Percentiles rank a stretch among this genome's conserved stretches.
phyloP scores from a whole-genome alignment of 805 yeast species.

The Candida schatavii region DNA sequence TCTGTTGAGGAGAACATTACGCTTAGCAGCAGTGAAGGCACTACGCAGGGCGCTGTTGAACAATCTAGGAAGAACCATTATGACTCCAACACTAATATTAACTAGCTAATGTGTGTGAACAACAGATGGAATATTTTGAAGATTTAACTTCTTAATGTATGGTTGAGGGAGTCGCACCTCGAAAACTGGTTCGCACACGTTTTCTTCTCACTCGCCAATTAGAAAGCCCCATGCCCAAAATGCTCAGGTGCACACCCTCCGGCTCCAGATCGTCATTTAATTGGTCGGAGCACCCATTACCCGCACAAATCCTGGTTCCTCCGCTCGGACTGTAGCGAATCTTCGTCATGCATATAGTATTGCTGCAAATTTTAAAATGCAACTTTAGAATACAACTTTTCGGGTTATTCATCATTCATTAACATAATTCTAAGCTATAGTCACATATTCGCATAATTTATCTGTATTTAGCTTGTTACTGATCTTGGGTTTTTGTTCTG shows the following conservation, averaged over 20 bases:
- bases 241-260: constrained; percentile 11
- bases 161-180: constrained; percentile 6
- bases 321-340: too few relatives aligned
- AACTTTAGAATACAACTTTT: too few relatives aligned
- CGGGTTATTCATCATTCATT: too few relatives aligned
- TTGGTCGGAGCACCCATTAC: constrained; percentile 18
- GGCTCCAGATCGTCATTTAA: constrained; percentile 19
- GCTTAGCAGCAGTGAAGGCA: constrained; percentile 87
- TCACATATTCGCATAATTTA: too few relatives aligned
- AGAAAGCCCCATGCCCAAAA: constrained; percentile 17
- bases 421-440: too few relatives aligned
- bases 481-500: too few relatives aligned
- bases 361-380: too few relatives aligned
- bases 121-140: background rate
- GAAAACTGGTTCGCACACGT: constrained; percentile 5
- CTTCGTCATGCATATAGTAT: too few relatives aligned
- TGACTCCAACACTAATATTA: constrained; percentile 8
- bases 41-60: constrained; percentile 65
- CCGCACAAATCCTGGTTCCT: too few relatives aligned
- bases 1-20: constrained; percentile 72
- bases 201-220: constrained; percentile 16
- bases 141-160: constrained; percentile 3
- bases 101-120: background rate
- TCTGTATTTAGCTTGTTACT: background rate
- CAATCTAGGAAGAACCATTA: constrained; percentile 57